Evolutionary conservation across 2,329 filamentous ascomycete species (phyloP), one percentile per base, ranked within the genome.

Genomic region (Rhinocladiella similis): DNA sequence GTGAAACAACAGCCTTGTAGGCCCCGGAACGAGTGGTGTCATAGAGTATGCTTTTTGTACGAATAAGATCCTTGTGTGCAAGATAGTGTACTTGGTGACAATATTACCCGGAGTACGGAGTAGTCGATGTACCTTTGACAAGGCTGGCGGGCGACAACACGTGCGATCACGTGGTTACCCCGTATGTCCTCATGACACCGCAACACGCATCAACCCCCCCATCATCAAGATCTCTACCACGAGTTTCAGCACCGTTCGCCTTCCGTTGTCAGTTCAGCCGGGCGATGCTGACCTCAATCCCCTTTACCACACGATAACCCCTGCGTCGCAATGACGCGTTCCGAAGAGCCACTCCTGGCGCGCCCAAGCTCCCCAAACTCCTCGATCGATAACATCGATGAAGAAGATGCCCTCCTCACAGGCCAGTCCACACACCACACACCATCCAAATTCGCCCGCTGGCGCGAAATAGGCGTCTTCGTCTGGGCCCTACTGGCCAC

Each of bases 401-500:
- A 86, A 71, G 83, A 86, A 71, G 82, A 87, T 66, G 81, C 82
- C 41, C 74, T 88, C 57, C 72, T 86, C 55, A 82, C 84, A 36
- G 80, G 86, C 62, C 72, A 85, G 66, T 63, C 58, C 47, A 70
- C 68, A n/a, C 46, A 59, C 22, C 60, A 65, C 61, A 63, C 66
- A 51, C 60, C 65, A 50, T 65, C 69, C 45, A 72, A 75, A 53
- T 72, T 72, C 57, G 82, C 83, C 71, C 80, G 81, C 68, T 88
- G 84, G 83, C 84, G 88, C 60, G 90, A 97, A 70, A 72, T 89
- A 50, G 82, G 87, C 20, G 76, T 96, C 61, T 92, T 96, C 69
- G 74, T 82, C 47, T 96, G 92, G 91, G 91, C 91, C 4, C 73
- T 94, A 14, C 66, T 93, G 20, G 91, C 91, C 16, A 96, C 91